phyloP scores from a whole-genome alignment of 495 filamentous ascomycete genomes.

The Neurospora terricola region DNA sequence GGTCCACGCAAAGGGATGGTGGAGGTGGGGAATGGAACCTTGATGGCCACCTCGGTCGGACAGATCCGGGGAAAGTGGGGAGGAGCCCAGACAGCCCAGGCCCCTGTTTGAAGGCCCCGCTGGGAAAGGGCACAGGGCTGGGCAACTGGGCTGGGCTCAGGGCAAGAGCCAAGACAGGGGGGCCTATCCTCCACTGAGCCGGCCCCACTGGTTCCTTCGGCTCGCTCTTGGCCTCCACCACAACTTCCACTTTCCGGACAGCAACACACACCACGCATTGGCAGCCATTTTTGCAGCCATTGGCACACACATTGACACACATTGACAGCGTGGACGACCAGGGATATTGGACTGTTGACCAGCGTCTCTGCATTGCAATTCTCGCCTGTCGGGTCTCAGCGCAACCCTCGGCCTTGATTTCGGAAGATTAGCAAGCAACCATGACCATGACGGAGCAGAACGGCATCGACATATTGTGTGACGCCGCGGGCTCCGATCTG shows the following conservation, averaged over 20 bases:
- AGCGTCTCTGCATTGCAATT: neutral
- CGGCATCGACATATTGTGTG: slow-evolving; percentile 17
- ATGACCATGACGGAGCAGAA: slow-evolving; percentile 8
- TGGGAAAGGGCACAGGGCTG: neutral
- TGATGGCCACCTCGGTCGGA: neutral
- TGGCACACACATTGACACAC: neutral
- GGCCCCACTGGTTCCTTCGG: neutral
- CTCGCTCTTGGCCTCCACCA: neutral
- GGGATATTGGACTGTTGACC: neutral
- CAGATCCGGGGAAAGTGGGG: neutral
- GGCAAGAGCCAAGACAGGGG: neutral
- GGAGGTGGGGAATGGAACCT: neutral
- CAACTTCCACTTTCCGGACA: neutral
- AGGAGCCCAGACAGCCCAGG: neutral
- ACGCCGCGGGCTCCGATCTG: slow-evolving; percentile 12
- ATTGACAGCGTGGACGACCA: neutral
- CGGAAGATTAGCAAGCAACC: neutral
- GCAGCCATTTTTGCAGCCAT: neutral
- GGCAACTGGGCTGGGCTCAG: neutral
- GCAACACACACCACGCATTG: neutral
- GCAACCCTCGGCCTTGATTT: neutral
- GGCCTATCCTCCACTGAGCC: neutral
- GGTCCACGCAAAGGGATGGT: neutral
- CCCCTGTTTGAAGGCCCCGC: neutral
- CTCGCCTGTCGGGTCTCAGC: neutral